Percentiles rank a stretch among this genome's conserved stretches.
These are phyloP conservation scores for Quercus berberidifolia DNA, from an alignment of 306 rosid species.

Conservation along the genomic window DNA sequence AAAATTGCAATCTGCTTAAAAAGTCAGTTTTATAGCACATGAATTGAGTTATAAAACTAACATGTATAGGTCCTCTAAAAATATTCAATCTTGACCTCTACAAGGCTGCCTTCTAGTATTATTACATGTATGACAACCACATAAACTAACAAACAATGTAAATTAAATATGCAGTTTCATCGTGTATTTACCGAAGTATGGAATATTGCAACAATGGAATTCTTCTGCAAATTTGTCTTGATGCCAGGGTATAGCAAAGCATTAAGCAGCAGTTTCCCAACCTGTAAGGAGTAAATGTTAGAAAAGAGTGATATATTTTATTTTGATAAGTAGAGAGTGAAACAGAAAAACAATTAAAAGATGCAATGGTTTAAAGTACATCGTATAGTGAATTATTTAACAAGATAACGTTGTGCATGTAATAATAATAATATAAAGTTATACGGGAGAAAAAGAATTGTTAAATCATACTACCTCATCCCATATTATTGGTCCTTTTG, in stretches of 20 bases:
- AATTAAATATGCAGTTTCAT: not conserved
- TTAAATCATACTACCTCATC: not conserved
- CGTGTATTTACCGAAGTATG: constrained; percentile 70
- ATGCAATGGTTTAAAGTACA: not conserved
- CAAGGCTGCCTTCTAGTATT: not conserved
- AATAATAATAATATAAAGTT: not conserved
- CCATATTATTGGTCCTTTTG: no score
- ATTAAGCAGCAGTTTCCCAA: constrained; percentile 86
- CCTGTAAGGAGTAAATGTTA: constrained; percentile 50
- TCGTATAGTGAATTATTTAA: no score
- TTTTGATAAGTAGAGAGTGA: constrained; percentile 15
- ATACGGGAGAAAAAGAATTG: not conserved
- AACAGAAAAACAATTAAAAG: not conserved
- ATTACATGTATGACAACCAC: not conserved
- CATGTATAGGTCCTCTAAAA: not conserved
- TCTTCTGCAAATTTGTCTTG: constrained; percentile 87
- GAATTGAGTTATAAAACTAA: not conserved
- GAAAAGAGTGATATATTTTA: no score
- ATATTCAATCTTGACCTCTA: not conserved
- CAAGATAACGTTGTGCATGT: no score
- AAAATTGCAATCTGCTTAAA: no score
- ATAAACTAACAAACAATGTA: not conserved
- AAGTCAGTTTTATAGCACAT: no score
- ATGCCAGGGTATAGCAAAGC: constrained; percentile 90
- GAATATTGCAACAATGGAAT: constrained; percentile 87